A percentile compares a stretch with the other conserved stretches of the same genome.
Evolutionary conservation across 1,284 basidiomycete species (phyloP).

Genomic region (Erythrobasidium hasegawianum): DNA sequence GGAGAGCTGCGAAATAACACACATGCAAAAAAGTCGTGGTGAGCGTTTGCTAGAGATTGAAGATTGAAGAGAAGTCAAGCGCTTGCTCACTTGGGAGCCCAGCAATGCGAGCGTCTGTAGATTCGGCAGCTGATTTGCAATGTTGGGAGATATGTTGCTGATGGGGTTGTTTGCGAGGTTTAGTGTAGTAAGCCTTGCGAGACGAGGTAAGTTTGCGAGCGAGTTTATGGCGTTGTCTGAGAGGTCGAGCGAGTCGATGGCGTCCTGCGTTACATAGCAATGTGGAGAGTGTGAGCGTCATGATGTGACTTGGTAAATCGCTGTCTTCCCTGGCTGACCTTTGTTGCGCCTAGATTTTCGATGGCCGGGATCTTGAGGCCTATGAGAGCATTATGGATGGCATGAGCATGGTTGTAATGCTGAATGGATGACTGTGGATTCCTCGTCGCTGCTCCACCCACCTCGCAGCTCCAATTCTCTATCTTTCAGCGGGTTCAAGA

Average conservation of each 20-base stretch:
- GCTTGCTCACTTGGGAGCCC: slow-evolving; percentile 34
- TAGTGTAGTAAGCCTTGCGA: slow-evolving; percentile 72
- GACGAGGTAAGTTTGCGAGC: slow-evolving; percentile 78
- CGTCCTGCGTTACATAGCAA: slow-evolving; percentile 39
- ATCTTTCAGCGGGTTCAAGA: slow-evolving; percentile 86
- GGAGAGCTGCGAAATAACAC: slow-evolving; percentile 25
- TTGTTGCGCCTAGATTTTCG: slow-evolving; percentile 98
- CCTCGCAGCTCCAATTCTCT: slow-evolving; percentile 91
- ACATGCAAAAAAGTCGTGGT: too few relatives aligned
- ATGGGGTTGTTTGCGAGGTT: slow-evolving; percentile 85
- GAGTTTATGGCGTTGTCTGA: slow-evolving; percentile 91
- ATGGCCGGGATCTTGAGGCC: slow-evolving; percentile 96
- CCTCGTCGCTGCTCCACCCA: slow-evolving; percentile 51
- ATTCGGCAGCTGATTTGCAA: slow-evolving; percentile 78
- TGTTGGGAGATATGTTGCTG: slow-evolving; percentile 70
- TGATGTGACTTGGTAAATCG: neutral
- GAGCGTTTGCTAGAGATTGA: neutral
- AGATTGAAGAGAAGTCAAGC: neutral
- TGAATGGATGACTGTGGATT: neutral
- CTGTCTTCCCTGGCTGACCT: slow-evolving; percentile 53
- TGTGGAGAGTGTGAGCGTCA: too few relatives aligned
- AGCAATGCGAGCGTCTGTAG: slow-evolving; percentile 73
- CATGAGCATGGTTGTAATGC: neutral
- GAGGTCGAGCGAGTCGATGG: slow-evolving; percentile 79
- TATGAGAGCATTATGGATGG: slow-evolving; percentile 48